phyloP scores from a whole-genome alignment of 2,329 filamentous ascomycete genomes.

The Coniochaeta hoffmannii region DNA sequence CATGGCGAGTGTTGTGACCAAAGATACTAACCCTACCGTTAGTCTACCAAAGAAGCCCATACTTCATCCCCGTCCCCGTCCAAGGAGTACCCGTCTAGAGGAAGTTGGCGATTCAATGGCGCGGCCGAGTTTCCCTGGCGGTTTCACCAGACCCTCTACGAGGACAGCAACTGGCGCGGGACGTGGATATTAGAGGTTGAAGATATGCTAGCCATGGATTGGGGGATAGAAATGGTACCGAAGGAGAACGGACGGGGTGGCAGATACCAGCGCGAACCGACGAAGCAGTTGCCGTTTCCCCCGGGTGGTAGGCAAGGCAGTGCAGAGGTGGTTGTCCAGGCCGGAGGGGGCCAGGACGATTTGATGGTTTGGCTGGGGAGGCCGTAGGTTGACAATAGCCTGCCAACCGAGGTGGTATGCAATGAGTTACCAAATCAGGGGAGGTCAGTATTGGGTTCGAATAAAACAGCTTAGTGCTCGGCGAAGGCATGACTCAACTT shows the following conservation, averaged over 20 bases:
- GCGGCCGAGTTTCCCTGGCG: slow-evolving; percentile 11
- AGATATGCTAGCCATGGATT: slow-evolving; percentile 12
- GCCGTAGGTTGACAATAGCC: slow-evolving; percentile 2
- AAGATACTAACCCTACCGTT: neutral
- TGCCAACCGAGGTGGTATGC: no score
- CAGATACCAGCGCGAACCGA: slow-evolving; percentile 10
- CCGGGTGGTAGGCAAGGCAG: slow-evolving; percentile 1
- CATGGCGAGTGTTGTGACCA: no score
- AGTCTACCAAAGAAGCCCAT: no score
- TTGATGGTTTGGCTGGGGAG: slow-evolving; percentile 13
- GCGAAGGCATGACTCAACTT: no score
- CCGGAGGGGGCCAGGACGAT: slow-evolving; percentile 13
- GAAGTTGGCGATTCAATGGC: slow-evolving; percentile 5
- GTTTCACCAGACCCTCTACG: slow-evolving; percentile 8
- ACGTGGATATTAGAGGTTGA: slow-evolving; percentile 15
- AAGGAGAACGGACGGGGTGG: slow-evolving; percentile 7
- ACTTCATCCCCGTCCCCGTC: neutral
- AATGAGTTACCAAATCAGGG: no score
- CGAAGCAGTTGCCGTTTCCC: slow-evolving; percentile 11
- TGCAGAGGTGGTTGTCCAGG: slow-evolving; percentile 3
- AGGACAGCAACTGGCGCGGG: slow-evolving; percentile 16
- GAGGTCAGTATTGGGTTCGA: no score
- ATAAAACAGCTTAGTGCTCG: no score
- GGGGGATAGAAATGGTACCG: slow-evolving; percentile 8
- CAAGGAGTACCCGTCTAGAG: no score